Base-by-base conservation (phyloP, 257 asterid genomes). In the Nicotiana noctiflora region DNA sequence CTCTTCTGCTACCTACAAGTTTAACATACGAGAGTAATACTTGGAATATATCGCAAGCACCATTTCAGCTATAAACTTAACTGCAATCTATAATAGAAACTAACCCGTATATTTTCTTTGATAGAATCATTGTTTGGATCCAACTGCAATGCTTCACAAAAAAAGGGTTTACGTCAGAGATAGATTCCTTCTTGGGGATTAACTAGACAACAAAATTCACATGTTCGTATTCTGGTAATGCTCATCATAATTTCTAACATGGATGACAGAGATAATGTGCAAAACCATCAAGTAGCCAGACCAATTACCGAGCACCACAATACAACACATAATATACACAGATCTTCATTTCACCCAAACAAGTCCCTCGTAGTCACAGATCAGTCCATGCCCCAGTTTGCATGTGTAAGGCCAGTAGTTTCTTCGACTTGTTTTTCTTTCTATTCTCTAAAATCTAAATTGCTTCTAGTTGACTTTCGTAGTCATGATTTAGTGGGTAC, bases 51-150 rank as follows among this genome's bases (percentile, higher is more conserved):
- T 57, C n/a, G 34, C 25, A 40, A 66, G 37, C 19, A 81, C 62
- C 75, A 21, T 72, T 76, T 60, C 53, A 77, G 79, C 60, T 37
- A 53, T 46, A 72, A 76, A 75, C 68, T 65, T 70, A 55, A 46
- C 27, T 40, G 81, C 63, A 76, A 77, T 21, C 55, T 76, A 66
- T 60, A 61, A 55, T 75, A 82, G 60, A 63, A 80, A 89, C 97
- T 77, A 82, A 93, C 98, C 95, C 85, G 92, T 57, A 93, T 92
- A 88, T 91, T 93, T 84, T 93, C 95, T 85, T 83, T 91, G 80
- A 92, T 89, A 2, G 93, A 83, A 34, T 82, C 90, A 87, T 88
- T 93, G 81, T 85, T 88, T 76, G 98, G 93, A 89, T 93, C 95
- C 86, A 93, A 90, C 89, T 82, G 91, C 91, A 93, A 84, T 46